Evolutionary conservation across 495 filamentous ascomycete genomes (phyloP), one percentile per base, ranked within the genome.

Genomic region (Aspergillus carlsbadensis): DNA sequence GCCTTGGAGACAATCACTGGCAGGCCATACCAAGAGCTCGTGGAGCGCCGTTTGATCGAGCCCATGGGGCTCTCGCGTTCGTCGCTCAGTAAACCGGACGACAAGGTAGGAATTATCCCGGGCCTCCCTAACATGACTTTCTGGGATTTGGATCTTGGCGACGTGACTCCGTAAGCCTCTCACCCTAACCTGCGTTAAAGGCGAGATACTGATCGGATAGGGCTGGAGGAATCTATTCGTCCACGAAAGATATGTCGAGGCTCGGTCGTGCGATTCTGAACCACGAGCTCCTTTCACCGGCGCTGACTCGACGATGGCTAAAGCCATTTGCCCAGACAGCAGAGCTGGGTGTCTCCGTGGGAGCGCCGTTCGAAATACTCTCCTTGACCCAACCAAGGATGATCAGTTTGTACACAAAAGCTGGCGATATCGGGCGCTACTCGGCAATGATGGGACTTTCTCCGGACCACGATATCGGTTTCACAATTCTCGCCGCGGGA

Each of bases 361-460:
- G 82, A 17, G 75, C 78, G 1, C 84, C 85, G 0, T 87, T 83
- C 82, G 84, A 85, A 31, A 79, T 86, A 29, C 62, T 55, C 8
- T 55, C 59, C 2, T 54, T 65, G 8, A 17, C 57, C 0, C 40
- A 21, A 31, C 34, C 56, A 15, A 65, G 69, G 6, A 53, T 73
- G 0, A 64, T 80, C 26, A 79, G 84, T 20, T 63, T 84, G n/a
- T 85, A 84, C 66, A 80, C 77, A 37, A 84, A 84, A 58, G 54
- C 65, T 17, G 83, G 83, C 3, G 80, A 81, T 49, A 56, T 81
- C 6, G 70, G 69, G 11, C 34, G 52, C 5, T 85, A 84, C 59
- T 75, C 77, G 29, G 67, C 70, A 45, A 51, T 75, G 3, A 21
- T 84, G 15, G 76, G 66, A 1, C 65, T 85, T 0, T 64, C 76